Base-by-base conservation (phyloP, 352 stramenopile species). In the Globisporangium nagaii region DNA sequence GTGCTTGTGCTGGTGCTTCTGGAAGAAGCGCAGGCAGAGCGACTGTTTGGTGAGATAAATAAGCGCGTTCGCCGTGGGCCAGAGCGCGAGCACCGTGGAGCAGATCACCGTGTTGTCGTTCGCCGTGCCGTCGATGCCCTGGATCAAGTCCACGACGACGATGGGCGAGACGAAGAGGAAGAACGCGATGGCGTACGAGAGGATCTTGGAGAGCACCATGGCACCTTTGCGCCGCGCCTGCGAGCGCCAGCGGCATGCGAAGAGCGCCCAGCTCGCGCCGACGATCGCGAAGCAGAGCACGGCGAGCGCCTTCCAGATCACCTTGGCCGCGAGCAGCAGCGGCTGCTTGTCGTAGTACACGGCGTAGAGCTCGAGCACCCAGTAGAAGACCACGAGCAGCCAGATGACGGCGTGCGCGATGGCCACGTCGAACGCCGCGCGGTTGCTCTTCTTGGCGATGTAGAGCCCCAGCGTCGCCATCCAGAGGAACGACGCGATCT, bases 401-500 rank as follows among this genome's bases (percentile, higher is more conserved):
- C 83, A 93, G 30, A 93, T 88, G 43, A 90, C 65, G 1, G 73
- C 73, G 50, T 93, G 84, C 0, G 79, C 73, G 53, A 90, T 88
- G 13, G 70, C 70, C 20, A 93, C 78, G 43, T 90, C 76, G 46
- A 93, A 91, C 22, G 60, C 67, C 31, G 71, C 58, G 31, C 75
- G 63, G 35, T 84, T 70, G 17, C 63, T 57, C 35, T 67, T 62
- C 60, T 82, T 84, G 48, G 73, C 76, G 58, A 93, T 91, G 65
- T 93, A 93, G 20, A 92, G 45, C 1, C 70, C 81, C 27, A 93
- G 65, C 25, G 71, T 77, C 15, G 70, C 75, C 41, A 91, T 81
- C 84, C 84, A 93, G 37, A 76, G 85, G 46, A 92, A 92, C 41
- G 77, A 86, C 20, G 84, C 75, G 28, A 93, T 67, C 58, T 93